These are phyloP conservation scores for Gossypium sturtianum DNA, from an alignment of 345 rosid species.

Conservation along the genomic window DNA sequence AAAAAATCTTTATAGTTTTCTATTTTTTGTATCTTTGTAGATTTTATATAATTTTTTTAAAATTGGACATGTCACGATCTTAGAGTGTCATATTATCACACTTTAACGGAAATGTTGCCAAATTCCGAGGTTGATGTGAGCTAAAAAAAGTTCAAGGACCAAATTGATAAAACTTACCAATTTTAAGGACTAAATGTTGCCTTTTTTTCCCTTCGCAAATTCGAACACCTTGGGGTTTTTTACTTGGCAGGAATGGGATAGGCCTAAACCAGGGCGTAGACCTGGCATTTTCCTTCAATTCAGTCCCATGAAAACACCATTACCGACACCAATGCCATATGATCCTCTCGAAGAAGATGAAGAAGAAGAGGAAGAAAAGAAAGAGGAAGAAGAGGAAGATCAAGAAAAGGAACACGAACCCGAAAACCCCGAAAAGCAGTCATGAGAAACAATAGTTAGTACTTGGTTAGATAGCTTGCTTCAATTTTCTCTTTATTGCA, in stretches of 20 bases:
- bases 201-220: no score
- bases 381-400: constrained; percentile 59
- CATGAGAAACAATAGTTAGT: constrained; percentile 18
- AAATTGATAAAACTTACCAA: no score
- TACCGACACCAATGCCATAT: constrained; percentile 62
- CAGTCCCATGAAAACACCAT: constrained; percentile 78
- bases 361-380: constrained; percentile 65
- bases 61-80: no score
- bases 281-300: constrained; percentile 63
- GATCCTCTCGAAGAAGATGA: constrained; percentile 51
- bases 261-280: constrained; percentile 67
- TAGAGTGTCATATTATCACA: no score
- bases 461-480: background rate
- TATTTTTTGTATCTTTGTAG: no score
- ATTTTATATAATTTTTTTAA: no score
- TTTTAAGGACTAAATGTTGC: no score
- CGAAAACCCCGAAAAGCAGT: constrained; percentile 13
- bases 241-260: constrained; percentile 57
- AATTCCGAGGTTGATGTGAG: no score
- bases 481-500: constrained; percentile 6
- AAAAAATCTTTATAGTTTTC: no score
- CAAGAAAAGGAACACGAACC: constrained; percentile 48
- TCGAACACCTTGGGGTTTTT: no score
- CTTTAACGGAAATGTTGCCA: no score
- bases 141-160: no score